A percentile compares a stretch with the other conserved stretches of the same genome.
phyloP scores from a whole-genome alignment of 805 yeast species.

The Ogataea sp. region DNA sequence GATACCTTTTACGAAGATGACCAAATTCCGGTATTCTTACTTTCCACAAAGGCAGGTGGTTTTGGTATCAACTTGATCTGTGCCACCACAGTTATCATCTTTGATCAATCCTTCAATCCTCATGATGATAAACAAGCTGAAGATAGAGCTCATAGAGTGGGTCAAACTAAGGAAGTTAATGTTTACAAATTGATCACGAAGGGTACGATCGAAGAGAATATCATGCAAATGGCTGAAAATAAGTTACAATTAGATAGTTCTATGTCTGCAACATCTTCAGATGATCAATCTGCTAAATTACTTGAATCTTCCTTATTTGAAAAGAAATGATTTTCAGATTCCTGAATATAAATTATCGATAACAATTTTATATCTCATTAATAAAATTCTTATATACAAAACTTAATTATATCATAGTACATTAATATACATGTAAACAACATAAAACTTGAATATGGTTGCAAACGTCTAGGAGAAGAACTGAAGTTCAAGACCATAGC shows the following conservation, averaged over 20 bases:
- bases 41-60: constrained; percentile 97
- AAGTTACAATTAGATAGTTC: constrained; percentile 77
- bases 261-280: constrained; percentile 43
- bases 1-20: constrained; percentile 82
- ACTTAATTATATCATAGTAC: neutral
- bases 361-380: neutral
- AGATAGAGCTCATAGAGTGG: constrained; percentile 97
- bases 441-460: neutral
- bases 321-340: neutral
- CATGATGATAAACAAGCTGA: constrained; percentile 99
- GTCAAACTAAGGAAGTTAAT: constrained; percentile 77
- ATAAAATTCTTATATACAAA: neutral
- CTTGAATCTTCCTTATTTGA: constrained; percentile 41
- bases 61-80: constrained; percentile 96
- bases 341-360: no score
- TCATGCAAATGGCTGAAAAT: constrained; percentile 77
- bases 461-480: constrained; percentile 47
- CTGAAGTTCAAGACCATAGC: constrained; percentile 54
- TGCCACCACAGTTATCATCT: constrained; percentile 86
- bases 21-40: constrained; percentile 73
- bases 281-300: constrained; percentile 44
- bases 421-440: neutral
- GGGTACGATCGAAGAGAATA: constrained; percentile 83
- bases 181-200: constrained; percentile 69
- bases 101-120: constrained; percentile 93